Base-by-base conservation (phyloP, 2,329 filamentous ascomycete genomes). In the Pestalotiopsis sp. region DNA sequence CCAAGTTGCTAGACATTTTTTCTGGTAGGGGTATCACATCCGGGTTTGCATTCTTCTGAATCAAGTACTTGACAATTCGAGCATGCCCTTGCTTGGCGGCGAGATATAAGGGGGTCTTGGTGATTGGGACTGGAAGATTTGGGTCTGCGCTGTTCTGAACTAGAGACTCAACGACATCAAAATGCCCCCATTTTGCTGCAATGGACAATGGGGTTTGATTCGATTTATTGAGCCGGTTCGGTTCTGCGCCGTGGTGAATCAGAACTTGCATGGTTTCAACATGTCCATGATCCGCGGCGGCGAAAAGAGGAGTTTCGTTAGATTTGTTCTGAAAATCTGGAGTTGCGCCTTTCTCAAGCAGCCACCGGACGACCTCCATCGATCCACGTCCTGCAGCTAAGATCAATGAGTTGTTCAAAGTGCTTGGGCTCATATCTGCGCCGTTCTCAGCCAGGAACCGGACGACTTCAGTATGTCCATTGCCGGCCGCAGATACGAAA, bases 1-100 rank as follows among this genome's bases (percentile, higher is more conserved):
- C 1, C 7, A 52, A 9, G 0, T 0, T 0, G 1, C 1, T 0
- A n/a, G 45, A 1, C 1, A 52, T 1, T 1, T 9, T 1, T 6
- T 52, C n/a, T 9, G 20, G 14, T 1, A n/a, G 9, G 9, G 7
- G 1, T 7, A 52, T 2, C 14, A 3, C 45, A 52, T 52, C 17
- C 1, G 45, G 45, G 1, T 52, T 9, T 3, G 45, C 6, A 5
- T 11, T 2, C 17, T 52, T 52, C 11, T 52, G 3, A 11, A 52
- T 52, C 6, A 52, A n/a, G 45, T n/a, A 20, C 9, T 52, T 52
- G 45, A n/a, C 45, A n/a, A 52, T 52, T 52, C 11, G 4, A 52
- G 4, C 17, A 7, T n/a, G 17, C 17, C 45, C 45, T 6, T n/a
- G 0, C 5, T 1, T 3, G n/a, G 45, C 45, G 6, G 45, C 45